Evolutionary conservation across 2,329 filamentous ascomycete species (phyloP).

Genomic region (Plectosphaerella cucumerina): DNA sequence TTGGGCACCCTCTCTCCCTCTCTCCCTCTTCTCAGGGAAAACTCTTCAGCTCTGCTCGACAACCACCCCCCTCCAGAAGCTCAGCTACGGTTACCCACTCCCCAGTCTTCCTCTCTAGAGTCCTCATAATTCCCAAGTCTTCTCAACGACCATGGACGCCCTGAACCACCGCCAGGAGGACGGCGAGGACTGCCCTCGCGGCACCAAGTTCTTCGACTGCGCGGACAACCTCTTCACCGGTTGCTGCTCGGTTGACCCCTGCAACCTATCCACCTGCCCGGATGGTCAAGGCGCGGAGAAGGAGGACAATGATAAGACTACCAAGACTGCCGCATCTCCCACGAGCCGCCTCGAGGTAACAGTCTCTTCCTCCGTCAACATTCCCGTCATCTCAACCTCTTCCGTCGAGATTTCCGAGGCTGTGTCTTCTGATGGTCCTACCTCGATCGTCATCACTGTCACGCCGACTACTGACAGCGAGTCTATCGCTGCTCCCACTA

Average conservation of each 20-base stretch:
- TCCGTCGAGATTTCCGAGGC: too few relatives aligned
- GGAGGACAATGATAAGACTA: neutral
- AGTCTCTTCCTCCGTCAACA: neutral
- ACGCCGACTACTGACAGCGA: too few relatives aligned
- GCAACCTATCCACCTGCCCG: constrained; percentile 27
- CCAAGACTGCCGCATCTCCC: neutral
- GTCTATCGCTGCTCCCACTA: too few relatives aligned
- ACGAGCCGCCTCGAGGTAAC: neutral
- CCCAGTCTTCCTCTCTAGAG: too few relatives aligned
- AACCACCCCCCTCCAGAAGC: neutral
- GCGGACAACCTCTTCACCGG: constrained; percentile 29
- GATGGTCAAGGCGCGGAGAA: constrained; percentile 5
- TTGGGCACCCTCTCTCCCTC: too few relatives aligned
- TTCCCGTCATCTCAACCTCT: neutral
- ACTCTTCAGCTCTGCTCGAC: neutral
- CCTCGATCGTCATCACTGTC: neutral
- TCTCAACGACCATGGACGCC: constrained; percentile 4
- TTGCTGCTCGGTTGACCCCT: constrained; percentile 43
- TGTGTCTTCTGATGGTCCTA: too few relatives aligned
- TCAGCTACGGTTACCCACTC: neutral
- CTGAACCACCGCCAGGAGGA: neutral
- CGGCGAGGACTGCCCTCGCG: constrained; percentile 20
- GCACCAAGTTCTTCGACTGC: constrained; percentile 33
- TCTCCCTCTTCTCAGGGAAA: too few relatives aligned
- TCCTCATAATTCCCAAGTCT: neutral